Base-by-base conservation (phyloP, 169 alveolate genomes). In the Plasmodium fragile region DNA sequence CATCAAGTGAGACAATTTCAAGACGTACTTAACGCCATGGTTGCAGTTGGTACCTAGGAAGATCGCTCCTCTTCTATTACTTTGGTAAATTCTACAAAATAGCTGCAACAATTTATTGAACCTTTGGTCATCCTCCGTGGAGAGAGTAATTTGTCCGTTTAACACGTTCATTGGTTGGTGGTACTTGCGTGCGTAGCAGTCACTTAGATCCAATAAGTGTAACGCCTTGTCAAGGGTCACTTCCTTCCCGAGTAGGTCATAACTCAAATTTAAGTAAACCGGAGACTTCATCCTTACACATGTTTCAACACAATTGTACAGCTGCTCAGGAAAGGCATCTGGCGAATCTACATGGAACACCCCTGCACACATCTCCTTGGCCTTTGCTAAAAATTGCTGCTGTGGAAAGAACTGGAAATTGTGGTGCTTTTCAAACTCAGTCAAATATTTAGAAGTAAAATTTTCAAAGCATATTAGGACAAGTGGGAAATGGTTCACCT, bases 381-480 rank as follows among this genome's bases (percentile, higher is more conserved):
- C 30, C 43, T 78, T 89, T 39, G 79, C 69, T 49, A 89, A 72
- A 34, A 89, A 89, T 16, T 89, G 13, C 10, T 39, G 32, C 69
- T 89, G 94, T 55, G 94, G 82, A 36, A 89, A 89, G 71, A 78
- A 89, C 65, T 89, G 94, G 78, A 89, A 89, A 55, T 89, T 89
- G 39, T 79, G 25, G 18, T 78, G 81, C 52, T 89, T 89, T 41
- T 78, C 94, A 89, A 78, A 89, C 34, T 55, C 34, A 1, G 75
- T 36, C 53, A 89, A 49, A 10, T 89, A 65, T 5, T 70, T 78
- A 72, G 69, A 53, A 13, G 59, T 89, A 59, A 53, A 78, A 78
- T 89, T 89, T 41, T 89, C 94, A 43, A 89, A 89, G 45, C 79
- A 78, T 55, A 89, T 89, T 11, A 71, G 65, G 69, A 89, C 16